Conservation (phyloP, 2,329 filamentous ascomycete species). For the Fusarium kyushuense region DNA sequence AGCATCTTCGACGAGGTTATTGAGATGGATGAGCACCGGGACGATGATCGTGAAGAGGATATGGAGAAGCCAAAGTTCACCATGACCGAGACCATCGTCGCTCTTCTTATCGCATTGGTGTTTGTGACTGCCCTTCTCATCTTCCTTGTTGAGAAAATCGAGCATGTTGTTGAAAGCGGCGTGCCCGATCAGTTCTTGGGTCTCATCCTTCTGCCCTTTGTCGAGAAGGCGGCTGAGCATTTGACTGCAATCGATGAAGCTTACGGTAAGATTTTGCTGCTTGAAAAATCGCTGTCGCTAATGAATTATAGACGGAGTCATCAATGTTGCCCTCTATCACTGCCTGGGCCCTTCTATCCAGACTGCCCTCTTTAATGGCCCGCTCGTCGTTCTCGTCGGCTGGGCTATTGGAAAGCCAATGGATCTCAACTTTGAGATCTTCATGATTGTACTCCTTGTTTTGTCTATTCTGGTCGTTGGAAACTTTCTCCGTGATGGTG, state of each 20-base stretch:
- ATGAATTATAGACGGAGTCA: slow-evolving; percentile 62
- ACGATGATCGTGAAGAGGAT: slow-evolving; percentile 69
- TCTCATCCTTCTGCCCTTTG: slow-evolving; percentile 74
- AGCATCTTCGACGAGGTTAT: slow-evolving; percentile 71
- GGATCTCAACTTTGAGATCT: slow-evolving; percentile 80
- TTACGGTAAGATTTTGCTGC: slow-evolving; percentile 55
- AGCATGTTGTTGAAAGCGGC: slow-evolving; percentile 57
- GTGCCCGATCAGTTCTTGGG: slow-evolving; percentile 56
- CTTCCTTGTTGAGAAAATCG: slow-evolving; percentile 75
- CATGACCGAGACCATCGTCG: slow-evolving; percentile 71
- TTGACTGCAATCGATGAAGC: slow-evolving; percentile 78
- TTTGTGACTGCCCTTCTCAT: slow-evolving; percentile 74
- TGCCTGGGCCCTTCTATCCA: slow-evolving; percentile 80
- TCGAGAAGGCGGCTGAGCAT: slow-evolving; percentile 79
- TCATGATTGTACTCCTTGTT: slow-evolving; percentile 80
- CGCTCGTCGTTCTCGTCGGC: slow-evolving; percentile 76
- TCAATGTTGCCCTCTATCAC: slow-evolving; percentile 78
- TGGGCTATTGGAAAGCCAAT: slow-evolving; percentile 75
- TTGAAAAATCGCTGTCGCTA: neutral
- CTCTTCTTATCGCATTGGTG: slow-evolving; percentile 66
- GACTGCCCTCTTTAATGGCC: slow-evolving; percentile 80
- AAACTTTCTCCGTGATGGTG: slow-evolving; percentile 79
- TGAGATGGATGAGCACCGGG: slow-evolving; percentile 60
- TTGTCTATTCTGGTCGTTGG: slow-evolving; percentile 80
- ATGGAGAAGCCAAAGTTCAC: slow-evolving; percentile 72